These are phyloP conservation scores for Magnolia kwangsiensis DNA, from an alignment of 164 flowering plant species.

Conservation along the genomic window DNA sequence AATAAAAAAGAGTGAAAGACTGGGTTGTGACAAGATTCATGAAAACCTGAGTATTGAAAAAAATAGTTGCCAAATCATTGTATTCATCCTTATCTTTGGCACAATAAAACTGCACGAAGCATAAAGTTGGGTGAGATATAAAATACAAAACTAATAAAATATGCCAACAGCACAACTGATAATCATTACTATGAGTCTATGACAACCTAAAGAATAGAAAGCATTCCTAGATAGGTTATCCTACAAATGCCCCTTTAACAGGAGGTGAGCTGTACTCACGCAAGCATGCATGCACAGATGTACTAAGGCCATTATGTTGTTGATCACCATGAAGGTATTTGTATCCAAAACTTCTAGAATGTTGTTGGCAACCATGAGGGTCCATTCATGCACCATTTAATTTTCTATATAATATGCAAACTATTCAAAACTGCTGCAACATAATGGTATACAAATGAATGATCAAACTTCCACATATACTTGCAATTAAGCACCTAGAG, in stretches of 20 bases:
- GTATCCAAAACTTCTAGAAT: background rate
- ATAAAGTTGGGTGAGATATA: constrained; percentile 1
- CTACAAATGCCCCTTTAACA: background rate
- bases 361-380: background rate
- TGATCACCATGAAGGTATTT: background rate
- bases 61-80: constrained; percentile 97
- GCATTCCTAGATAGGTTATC: background rate
- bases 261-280: background rate
- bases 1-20: constrained; percentile 4
- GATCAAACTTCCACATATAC: background rate
- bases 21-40: background rate
- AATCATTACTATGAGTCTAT: background rate
- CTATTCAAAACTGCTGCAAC: background rate
- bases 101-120: constrained; percentile 70
- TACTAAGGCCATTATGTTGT: background rate
- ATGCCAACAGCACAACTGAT: background rate
- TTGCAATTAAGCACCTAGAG: background rate
- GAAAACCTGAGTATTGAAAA: constrained; percentile 94
- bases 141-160: constrained; percentile 1
- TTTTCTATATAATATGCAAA: background rate
- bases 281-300: background rate
- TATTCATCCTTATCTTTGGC: constrained; percentile 76
- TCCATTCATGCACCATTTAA: background rate
- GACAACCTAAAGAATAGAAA: background rate
- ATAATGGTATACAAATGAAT: background rate